phyloP scores from a whole-genome alignment of 148 eudicot species.

The Camellia sinensis region DNA sequence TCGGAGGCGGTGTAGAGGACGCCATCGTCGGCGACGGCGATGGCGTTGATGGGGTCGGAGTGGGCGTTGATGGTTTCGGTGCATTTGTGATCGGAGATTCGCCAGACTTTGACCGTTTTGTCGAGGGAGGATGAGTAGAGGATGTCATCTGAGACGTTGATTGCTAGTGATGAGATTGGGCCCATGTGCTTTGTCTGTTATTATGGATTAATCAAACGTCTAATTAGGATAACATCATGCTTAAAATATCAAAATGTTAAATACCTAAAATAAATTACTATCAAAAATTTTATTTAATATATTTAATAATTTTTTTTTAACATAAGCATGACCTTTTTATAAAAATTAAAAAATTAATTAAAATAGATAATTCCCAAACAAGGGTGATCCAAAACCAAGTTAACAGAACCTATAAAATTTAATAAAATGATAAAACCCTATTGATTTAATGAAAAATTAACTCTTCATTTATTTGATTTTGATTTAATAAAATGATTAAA shows the following conservation, averaged over 20 bases:
- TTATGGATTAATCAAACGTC: background rate
- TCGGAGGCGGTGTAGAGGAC: slow-evolving; percentile 46
- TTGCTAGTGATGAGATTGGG: slow-evolving; percentile 40
- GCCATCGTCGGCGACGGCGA: slow-evolving; percentile 39
- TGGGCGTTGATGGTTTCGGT: slow-evolving; percentile 50
- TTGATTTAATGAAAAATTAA: too few relatives aligned
- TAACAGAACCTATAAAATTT: too few relatives aligned
- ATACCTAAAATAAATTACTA: too few relatives aligned
- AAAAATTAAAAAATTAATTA: too few relatives aligned
- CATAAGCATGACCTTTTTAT: too few relatives aligned
- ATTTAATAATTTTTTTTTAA: too few relatives aligned
- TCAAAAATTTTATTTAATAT: too few relatives aligned
- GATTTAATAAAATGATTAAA: too few relatives aligned
- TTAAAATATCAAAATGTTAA: background rate
- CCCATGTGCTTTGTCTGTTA: slow-evolving; percentile 36
- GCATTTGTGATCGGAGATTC: slow-evolving; percentile 40
- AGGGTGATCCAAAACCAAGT: too few relatives aligned
- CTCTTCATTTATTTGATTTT: too few relatives aligned
- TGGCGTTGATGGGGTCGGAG: slow-evolving; percentile 33
- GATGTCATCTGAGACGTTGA: slow-evolving; percentile 40
- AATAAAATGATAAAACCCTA: too few relatives aligned
- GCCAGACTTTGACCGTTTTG: slow-evolving; percentile 43
- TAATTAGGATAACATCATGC: background rate
- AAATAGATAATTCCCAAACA: too few relatives aligned
- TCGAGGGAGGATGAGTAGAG: slow-evolving; percentile 44